Conservation (phyloP, 805 yeast genomes). For the Metschnikowia proteae region DNA sequence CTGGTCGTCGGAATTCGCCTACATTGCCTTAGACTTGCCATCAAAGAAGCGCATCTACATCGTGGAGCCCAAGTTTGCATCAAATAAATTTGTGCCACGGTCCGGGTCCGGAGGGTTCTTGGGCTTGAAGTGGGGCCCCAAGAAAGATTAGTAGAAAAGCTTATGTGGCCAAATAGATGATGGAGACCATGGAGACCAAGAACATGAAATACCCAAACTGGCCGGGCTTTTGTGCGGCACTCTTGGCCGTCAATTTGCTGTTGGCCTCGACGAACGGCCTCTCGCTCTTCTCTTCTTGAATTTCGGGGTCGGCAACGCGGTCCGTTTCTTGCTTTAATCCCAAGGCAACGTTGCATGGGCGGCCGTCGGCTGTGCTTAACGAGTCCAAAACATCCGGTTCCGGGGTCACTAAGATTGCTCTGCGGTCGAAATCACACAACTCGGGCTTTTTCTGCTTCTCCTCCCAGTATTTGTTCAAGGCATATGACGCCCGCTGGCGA, state of each 20-base stretch:
- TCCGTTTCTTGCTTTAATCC: not conserved
- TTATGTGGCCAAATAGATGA: conserved; percentile 13
- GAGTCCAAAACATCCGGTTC: conserved; percentile 16
- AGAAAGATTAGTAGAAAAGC: conserved; percentile 36
- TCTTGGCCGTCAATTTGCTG: conserved; percentile 2
- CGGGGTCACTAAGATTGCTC: conserved; percentile 21
- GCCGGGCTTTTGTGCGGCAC: conserved; percentile 10
- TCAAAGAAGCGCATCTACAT: conserved; percentile 66
- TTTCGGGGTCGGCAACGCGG: not conserved
- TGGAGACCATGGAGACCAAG: conserved; percentile 8
- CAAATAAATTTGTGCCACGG: conserved; percentile 43
- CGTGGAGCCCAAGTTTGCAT: conserved; percentile 53
- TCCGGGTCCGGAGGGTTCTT: conserved; percentile 53
- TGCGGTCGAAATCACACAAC: conserved; percentile 24
- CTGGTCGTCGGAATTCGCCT: conserved; percentile 64
- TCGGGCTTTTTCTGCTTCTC: conserved; percentile 18
- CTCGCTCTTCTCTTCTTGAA: not conserved
- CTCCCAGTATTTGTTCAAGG: conserved; percentile 34
- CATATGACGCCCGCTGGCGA: conserved; percentile 38
- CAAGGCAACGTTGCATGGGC: conserved; percentile 20
- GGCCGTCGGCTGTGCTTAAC: conserved; percentile 23
- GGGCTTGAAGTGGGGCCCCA: conserved; percentile 87
- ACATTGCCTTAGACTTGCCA: conserved; percentile 72
- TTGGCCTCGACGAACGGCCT: not conserved
- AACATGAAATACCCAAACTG: conserved; percentile 9